Conservation (phyloP, 495 filamentous ascomycete species). For the Tuber brumale region DNA sequence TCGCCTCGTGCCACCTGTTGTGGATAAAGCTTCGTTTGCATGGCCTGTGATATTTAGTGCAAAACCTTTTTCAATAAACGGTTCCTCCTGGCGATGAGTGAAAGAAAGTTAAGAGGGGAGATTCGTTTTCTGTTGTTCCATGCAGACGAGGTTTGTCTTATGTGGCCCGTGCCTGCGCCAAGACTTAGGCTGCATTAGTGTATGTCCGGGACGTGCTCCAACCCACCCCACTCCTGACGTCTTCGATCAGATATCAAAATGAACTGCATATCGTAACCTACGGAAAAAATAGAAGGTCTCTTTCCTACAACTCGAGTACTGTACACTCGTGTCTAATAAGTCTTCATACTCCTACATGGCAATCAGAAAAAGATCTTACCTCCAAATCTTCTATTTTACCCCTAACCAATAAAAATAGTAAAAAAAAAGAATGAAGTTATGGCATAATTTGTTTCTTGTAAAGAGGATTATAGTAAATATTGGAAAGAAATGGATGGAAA, state of each 20-base stretch:
- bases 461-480: no score
- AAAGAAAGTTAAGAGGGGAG: background rate
- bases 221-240: slow-evolving; percentile 24
- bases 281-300: no score
- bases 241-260: slow-evolving; percentile 28
- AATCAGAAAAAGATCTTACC: no score
- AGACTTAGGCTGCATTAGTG: slow-evolving; percentile 32
- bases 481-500: no score
- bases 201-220: slow-evolving; percentile 36
- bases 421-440: no score
- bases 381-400: no score
- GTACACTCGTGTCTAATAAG: no score
- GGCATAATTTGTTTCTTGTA: no score
- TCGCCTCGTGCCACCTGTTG: background rate
- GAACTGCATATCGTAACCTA: slow-evolving; percentile 20
- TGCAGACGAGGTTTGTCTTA: slow-evolving; percentile 29
- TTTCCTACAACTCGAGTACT: no score
- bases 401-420: no score
- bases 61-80: background rate
- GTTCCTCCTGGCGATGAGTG: background rate
- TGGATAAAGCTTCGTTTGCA: background rate
- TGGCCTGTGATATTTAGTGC: background rate
- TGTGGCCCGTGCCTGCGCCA: slow-evolving; percentile 32
- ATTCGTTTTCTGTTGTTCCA: slow-evolving; percentile 26
- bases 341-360: no score